Percentiles rank a stretch among this genome's conserved stretches.
These are phyloP conservation scores for Tephrocybe sp. DNA, from an alignment of 768 basidiomycete genomes.

Conservation along the genomic window DNA sequence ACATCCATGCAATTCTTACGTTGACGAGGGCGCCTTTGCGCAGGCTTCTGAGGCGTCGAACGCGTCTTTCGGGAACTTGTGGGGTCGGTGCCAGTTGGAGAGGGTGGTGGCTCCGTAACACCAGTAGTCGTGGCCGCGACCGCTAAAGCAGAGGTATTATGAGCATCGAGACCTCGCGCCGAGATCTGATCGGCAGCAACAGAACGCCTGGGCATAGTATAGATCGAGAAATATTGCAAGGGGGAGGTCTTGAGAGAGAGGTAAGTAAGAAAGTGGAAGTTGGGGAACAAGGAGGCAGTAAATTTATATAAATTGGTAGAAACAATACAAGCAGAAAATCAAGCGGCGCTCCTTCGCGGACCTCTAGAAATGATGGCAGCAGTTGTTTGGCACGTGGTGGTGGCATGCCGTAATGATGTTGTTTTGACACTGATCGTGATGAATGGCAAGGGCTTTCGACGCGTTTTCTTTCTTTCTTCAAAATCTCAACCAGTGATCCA, in stretches of 20 bases:
- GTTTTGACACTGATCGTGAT: not conserved
- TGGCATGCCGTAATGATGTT: not conserved
- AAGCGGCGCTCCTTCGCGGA: slow-evolving; percentile 2
- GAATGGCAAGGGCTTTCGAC: too few species aligned
- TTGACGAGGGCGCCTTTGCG: not conserved
- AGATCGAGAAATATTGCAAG: not conserved
- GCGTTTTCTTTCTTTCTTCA: too few species aligned
- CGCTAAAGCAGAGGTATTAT: too few species aligned
- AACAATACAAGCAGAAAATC: not conserved
- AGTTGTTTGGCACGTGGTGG: not conserved
- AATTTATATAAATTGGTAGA: not conserved
- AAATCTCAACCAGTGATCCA: too few species aligned
- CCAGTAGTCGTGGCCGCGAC: too few species aligned
- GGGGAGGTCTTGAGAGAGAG: not conserved
- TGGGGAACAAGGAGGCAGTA: slow-evolving; percentile 1
- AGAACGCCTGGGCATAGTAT: not conserved
- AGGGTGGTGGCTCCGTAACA: not conserved
- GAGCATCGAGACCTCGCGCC: not conserved
- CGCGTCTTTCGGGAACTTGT: not conserved
- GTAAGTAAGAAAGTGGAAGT: not conserved
- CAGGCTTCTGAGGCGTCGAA: not conserved
- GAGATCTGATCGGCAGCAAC: not conserved
- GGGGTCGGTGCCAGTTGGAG: too few species aligned
- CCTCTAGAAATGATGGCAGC: not conserved
- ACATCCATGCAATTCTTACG: slow-evolving; percentile 11